Evolutionary conservation across 192 early-diverging fungal genomes (phyloP).

Genomic region (Gaertneriomyces sp.): DNA sequence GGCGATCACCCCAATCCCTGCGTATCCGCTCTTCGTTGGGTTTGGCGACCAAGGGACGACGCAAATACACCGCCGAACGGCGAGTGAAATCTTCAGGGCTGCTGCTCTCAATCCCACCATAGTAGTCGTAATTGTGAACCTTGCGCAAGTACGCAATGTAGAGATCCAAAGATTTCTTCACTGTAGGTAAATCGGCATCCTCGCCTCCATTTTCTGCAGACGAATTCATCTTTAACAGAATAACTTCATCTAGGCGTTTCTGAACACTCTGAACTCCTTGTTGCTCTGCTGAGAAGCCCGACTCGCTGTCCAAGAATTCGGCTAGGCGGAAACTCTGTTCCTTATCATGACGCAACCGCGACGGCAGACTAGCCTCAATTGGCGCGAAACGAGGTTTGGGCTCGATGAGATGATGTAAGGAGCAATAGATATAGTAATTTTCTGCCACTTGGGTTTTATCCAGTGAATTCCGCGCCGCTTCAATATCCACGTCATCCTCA

Average conservation of each 20-base stretch:
- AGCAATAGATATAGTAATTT: conserved; percentile 50
- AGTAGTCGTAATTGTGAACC: conserved; percentile 95
- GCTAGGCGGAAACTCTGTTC: conserved; percentile 58
- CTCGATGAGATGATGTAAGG: conserved; percentile 40
- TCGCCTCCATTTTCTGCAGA: not conserved
- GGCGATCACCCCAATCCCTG: conserved; percentile 36
- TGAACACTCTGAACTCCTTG: conserved; percentile 31
- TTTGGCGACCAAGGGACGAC: conserved; percentile 4
- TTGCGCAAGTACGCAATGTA: conserved; percentile 80
- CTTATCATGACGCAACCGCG: conserved; percentile 72
- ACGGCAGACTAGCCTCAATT: conserved; percentile 64
- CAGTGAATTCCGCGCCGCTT: conserved; percentile 59
- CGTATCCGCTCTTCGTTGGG: not conserved
- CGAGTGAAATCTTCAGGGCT: conserved; percentile 77
- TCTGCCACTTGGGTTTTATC: conserved; percentile 58
- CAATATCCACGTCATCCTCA: conserved; percentile 76
- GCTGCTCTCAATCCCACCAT: conserved; percentile 76
- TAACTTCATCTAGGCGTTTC: conserved; percentile 25
- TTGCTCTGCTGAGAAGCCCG: conserved; percentile 30
- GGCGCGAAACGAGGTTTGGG: conserved; percentile 59
- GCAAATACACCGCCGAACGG: conserved; percentile 59
- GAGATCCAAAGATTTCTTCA: conserved; percentile 64
- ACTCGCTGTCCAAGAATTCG: conserved; percentile 54
- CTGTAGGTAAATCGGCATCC: conserved; percentile 3
- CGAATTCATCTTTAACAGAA: conserved; percentile 16